phyloP scores from a whole-genome alignment of 495 filamentous ascomycete species.

The Physcia stellaris region DNA sequence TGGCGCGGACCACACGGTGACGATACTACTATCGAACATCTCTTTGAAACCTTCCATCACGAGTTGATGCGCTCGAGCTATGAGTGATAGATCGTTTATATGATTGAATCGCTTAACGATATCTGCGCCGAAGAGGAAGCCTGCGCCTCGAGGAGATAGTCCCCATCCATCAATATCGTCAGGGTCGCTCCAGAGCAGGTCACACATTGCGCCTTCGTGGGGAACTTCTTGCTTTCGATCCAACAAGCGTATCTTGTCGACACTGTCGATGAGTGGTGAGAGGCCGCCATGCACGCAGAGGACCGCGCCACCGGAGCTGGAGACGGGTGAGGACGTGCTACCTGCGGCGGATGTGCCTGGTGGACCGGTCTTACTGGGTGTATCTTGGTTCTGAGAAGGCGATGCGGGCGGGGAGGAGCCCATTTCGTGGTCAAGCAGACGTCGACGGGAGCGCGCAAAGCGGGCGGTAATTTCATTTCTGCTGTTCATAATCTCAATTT shows the following conservation, averaged over 20 bases:
- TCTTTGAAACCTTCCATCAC: constrained; percentile 99
- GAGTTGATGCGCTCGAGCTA: constrained; percentile 90
- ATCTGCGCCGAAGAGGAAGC: constrained; percentile 91
- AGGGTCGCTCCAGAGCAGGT: constrained; percentile 93
- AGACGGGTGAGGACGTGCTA: constrained; percentile 46
- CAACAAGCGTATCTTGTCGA: constrained; percentile 90
- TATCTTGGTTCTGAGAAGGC: constrained; percentile 16
- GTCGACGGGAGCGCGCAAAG: constrained; percentile 40
- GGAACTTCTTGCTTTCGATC: constrained; percentile 98
- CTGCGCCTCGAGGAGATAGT: constrained; percentile 82
- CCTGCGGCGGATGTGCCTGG: constrained; percentile 68
- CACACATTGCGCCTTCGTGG: constrained; percentile 98
- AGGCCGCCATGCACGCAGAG: constrained; percentile 93
- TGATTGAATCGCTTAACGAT: constrained; percentile 96
- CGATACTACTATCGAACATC: constrained; percentile 91
- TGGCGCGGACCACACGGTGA: constrained; percentile 93
- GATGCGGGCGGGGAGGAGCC: constrained; percentile 29
- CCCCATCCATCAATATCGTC: constrained; percentile 99
- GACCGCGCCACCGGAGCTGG: constrained; percentile 63
- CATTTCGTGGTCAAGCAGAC: constrained; percentile 13
- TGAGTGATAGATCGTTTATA: constrained; percentile 76
- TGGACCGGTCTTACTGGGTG: constrained; percentile 43
- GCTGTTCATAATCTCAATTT: constrained; percentile 83
- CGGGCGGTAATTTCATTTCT: constrained; percentile 63
- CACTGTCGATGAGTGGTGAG: constrained; percentile 77